Evolutionary conservation across 768 basidiomycete genomes (phyloP), one percentile per base, ranked within the genome.

Genomic region (Macrolepiota albuminosa): DNA sequence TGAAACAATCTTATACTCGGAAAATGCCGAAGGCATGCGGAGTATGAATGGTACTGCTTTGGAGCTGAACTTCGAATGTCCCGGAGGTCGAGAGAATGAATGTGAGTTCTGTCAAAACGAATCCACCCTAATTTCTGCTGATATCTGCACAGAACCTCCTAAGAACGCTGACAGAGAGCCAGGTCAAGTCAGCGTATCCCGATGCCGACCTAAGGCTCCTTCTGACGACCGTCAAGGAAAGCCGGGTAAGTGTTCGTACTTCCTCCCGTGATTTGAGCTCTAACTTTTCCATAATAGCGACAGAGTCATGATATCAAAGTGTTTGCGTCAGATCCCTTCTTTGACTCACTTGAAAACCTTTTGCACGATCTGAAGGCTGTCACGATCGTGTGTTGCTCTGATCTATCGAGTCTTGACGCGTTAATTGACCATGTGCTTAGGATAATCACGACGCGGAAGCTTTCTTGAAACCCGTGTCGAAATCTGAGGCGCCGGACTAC

Each of bases 391-490:
- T 65, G 80, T 79, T 56, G 57, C 46, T 57, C 52, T 59, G 56
- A 63, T 57, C 54, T 58, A 55, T 46, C 14, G 18, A 43, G 21
- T 54, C 60, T 42, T 65, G 43, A 66, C 66, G 68, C 71, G 71
- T 70, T 64, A 56, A 52, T 63, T 60, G 48, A 60, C 63, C 61
- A 67, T 72, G 60, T 70, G 66, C 61, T 57, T 62, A 89, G 86
- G 85, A 89, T 73, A 93, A 91, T 78, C 93, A 86, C 69, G 93
- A 95, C 73, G 89, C 95, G 9, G 89, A 92, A 67, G 88, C 95
- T 9, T 99, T 99, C 72, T 81, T 96, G 55, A 94, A 91, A 70
- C 95, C 95, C 3, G 96, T 99, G 2, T 85, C 90, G 7, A 95
- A 84, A 76, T 76, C 87, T 43, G 95, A 98, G 66, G 90, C 88